These are phyloP conservation scores for Sporothrix pallida DNA, from an alignment of 2,329 filamentous ascomycete genomes.

Conservation along the genomic window DNA sequence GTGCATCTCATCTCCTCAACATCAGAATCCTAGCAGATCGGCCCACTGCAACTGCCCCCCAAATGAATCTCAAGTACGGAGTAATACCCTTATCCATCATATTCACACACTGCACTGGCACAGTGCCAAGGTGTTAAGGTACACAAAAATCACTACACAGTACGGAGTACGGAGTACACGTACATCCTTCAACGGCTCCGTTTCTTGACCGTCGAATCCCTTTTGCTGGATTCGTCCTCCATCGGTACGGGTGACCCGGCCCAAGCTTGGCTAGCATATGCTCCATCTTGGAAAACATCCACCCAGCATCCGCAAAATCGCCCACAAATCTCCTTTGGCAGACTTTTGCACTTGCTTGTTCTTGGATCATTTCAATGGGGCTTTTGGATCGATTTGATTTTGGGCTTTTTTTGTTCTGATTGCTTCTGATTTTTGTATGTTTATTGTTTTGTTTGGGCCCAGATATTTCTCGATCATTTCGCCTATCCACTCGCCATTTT, in stretches of 20 bases:
- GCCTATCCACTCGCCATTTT: slow-evolving; percentile 4
- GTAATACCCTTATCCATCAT: not conserved
- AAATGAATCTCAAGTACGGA: not conserved
- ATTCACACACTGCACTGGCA: slow-evolving; percentile 8
- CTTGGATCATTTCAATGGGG: not conserved
- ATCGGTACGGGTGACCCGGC: not conserved
- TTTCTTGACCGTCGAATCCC: not conserved
- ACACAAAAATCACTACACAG: too few relatives aligned
- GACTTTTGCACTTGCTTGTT: not conserved
- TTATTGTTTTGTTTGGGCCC: too few relatives aligned
- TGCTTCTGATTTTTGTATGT: not conserved
- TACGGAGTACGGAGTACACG: not conserved
- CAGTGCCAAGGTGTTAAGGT: not conserved
- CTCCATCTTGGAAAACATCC: not conserved
- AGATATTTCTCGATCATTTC: slow-evolving; percentile 3
- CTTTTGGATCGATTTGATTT: not conserved
- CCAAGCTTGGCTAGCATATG: not conserved
- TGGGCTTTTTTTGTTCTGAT: not conserved
- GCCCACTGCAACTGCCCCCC: not conserved
- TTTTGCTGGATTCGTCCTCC: not conserved
- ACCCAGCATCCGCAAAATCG: not conserved
- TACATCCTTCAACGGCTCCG: not conserved
- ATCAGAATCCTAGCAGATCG: not conserved
- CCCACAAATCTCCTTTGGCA: not conserved
- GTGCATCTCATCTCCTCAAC: slow-evolving; percentile 15